Percentiles rank a stretch among this genome's conserved stretches.
These are phyloP conservation scores for Cercophora sp. DNA, from an alignment of 495 filamentous ascomycete genomes.

Conservation along the genomic window DNA sequence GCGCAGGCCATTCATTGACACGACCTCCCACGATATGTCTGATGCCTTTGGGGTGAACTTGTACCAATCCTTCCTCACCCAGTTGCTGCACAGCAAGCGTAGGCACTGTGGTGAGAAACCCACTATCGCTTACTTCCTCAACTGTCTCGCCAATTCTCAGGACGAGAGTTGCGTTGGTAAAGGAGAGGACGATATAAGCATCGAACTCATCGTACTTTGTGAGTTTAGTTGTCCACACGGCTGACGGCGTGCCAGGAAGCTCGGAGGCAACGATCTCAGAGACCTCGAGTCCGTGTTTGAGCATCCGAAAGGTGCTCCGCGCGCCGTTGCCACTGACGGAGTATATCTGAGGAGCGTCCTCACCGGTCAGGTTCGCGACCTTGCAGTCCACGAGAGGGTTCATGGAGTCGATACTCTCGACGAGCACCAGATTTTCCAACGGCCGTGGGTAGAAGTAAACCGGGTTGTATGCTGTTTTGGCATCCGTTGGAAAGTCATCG, in stretches of 20 bases:
- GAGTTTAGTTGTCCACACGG: slow-evolving; percentile 93
- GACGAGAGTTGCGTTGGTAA: slow-evolving; percentile 71
- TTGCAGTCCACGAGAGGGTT: slow-evolving; percentile 89
- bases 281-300: slow-evolving; percentile 90
- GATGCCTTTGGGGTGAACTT: slow-evolving; percentile 94
- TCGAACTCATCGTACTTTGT: slow-evolving; percentile 81
- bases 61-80: slow-evolving; percentile 86
- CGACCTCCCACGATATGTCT: slow-evolving; percentile 79
- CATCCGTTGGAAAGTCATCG: slow-evolving; percentile 74
- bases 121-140: slow-evolving; percentile 88
- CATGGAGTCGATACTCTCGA: slow-evolving; percentile 82
- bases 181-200: slow-evolving; percentile 66
- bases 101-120: slow-evolving; percentile 79
- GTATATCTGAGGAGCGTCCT: slow-evolving; percentile 96
- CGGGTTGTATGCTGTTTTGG: slow-evolving; percentile 61
- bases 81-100: slow-evolving; percentile 92
- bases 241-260: slow-evolving; percentile 76
- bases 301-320: slow-evolving; percentile 79
- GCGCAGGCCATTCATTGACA: slow-evolving; percentile 91
- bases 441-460: slow-evolving; percentile 80
- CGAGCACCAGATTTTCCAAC: slow-evolving; percentile 75
- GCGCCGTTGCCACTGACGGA: slow-evolving; percentile 83
- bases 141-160: slow-evolving; percentile 95
- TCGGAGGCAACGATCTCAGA: slow-evolving; percentile 92
- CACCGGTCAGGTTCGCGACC: slow-evolving; percentile 79